Evolutionary conservation across 495 filamentous ascomycete genomes (phyloP), one percentile per base, ranked within the genome.

Genomic region (Neurospora pannonica): DNA sequence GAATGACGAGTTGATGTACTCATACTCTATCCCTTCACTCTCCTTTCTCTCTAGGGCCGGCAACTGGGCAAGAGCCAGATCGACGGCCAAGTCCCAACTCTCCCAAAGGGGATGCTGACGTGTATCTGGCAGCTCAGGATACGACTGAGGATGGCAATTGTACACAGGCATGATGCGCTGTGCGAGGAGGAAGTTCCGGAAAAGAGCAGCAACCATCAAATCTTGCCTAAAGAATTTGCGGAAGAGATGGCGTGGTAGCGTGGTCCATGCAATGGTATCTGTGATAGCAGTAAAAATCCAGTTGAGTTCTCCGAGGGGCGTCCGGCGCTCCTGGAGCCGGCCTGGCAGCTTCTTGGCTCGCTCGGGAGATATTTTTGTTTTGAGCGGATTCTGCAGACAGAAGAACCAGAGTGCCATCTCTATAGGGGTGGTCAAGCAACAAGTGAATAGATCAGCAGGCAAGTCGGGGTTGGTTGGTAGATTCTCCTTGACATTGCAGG

Each of bases 251-350:
- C 94, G 90, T 10, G 94, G 92, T 13, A 99, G 84, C 5, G 91
- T 94, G 70, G 97, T 98, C 96, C 96, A 99, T 8, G 96, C 96
- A 79, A 99, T 99, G 1, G 96, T 98, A 81, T 99, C 96, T 2
- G 96, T 99, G 73, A 99, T 98, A 17, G 96, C 96, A 2, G 96
- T 99, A 77, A 99, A 97, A 31, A 99, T 99, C 96, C 96, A 99
- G 80, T 98, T 98, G 5, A 99, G 84, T 82, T 99, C 96, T 62
- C 96, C 96, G 48, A 98, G 88, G 1, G 96, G 97, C 54, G 95
- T 98, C 81, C 97, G 86, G n/a, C 96, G 89, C 79, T 99, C 96
- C 76, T 96, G 93, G 36, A 97, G 85, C 72, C 92, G 88, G 28
- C 96, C 96, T 2, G 94, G 93, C 9, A 95, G 88, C 76, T 90